These are phyloP conservation scores for Diaporthe citri DNA, from an alignment of 2,329 filamentous ascomycete species.

Conservation along the genomic window DNA sequence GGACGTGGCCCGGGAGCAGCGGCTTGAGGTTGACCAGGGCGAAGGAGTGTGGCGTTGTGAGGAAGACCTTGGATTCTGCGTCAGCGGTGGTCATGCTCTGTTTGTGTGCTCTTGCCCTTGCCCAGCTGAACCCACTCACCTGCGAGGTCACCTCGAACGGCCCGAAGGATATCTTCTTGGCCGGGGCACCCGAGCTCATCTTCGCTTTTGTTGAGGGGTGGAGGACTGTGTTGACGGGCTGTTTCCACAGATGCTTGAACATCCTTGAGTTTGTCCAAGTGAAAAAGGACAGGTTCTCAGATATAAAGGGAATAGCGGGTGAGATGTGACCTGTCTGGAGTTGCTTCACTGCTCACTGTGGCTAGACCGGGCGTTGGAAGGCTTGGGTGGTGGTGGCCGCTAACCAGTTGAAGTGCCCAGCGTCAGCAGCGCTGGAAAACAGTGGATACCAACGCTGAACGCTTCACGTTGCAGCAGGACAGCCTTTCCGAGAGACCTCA, in stretches of 20 bases:
- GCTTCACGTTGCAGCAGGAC: background rate
- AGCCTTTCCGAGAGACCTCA: background rate
- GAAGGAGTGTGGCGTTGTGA: conserved; percentile 82
- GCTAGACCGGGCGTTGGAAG: background rate
- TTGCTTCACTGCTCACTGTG: conserved; percentile 1
- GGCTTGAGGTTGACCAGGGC: conserved; percentile 97
- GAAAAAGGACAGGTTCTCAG: background rate
- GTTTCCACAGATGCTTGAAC: conserved; percentile 3
- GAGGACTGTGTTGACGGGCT: background rate
- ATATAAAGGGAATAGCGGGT: background rate
- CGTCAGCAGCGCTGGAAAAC: background rate
- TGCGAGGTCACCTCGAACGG: conserved; percentile 82
- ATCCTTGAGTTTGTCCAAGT: background rate
- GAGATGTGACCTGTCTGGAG: background rate
- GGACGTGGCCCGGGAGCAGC: conserved; percentile 90
- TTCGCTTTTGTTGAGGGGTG: conserved; percentile 28
- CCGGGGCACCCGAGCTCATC: conserved; percentile 37
- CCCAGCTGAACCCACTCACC: conserved; percentile 56
- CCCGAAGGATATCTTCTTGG: conserved; percentile 72
- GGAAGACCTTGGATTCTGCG: conserved; percentile 77
- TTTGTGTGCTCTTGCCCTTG: background rate
- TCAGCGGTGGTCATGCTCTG: conserved; percentile 1
- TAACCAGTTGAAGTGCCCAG: background rate
- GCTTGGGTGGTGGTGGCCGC: conserved; percentile 4
- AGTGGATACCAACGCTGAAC: background rate